These are phyloP conservation scores for Rhynchosporium secalis DNA, from an alignment of 2,329 filamentous ascomycete genomes.

Conservation along the genomic window DNA sequence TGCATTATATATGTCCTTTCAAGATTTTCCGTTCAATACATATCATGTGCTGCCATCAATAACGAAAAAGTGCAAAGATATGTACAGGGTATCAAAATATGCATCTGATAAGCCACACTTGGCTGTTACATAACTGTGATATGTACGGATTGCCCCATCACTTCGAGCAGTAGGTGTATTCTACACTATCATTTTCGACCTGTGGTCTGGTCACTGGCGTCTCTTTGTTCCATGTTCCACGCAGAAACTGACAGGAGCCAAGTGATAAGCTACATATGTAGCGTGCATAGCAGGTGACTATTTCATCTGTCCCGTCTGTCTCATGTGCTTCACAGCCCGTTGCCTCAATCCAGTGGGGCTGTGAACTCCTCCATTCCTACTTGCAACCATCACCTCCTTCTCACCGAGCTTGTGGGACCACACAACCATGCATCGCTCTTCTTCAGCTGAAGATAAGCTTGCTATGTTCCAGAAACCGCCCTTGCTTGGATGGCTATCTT, in stretches of 20 bases:
- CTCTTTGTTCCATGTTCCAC: background rate
- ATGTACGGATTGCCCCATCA: no score
- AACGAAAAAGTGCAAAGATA: no score
- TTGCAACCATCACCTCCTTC: background rate
- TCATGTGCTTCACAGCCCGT: background rate
- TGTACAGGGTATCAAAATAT: no score
- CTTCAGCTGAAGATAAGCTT: background rate
- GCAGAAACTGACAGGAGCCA: slow-evolving; percentile 12
- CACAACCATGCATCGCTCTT: background rate
- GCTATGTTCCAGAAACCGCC: background rate
- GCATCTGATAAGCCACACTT: no score
- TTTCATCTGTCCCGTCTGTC: background rate
- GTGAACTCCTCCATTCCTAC: slow-evolving; percentile 2
- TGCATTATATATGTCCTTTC: background rate
- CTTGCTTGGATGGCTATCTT: background rate
- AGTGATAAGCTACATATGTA: background rate
- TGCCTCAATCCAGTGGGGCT: background rate
- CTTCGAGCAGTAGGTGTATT: no score
- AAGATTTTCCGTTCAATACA: background rate
- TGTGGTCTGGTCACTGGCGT: no score
- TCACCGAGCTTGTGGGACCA: background rate
- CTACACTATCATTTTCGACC: no score
- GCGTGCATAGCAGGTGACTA: background rate
- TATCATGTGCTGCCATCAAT: background rate
- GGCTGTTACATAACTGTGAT: no score